Evolutionary conservation across 306 rosid genomes (phyloP), one percentile per base, ranked within the genome.

Genomic region (Quercus dentata): DNA sequence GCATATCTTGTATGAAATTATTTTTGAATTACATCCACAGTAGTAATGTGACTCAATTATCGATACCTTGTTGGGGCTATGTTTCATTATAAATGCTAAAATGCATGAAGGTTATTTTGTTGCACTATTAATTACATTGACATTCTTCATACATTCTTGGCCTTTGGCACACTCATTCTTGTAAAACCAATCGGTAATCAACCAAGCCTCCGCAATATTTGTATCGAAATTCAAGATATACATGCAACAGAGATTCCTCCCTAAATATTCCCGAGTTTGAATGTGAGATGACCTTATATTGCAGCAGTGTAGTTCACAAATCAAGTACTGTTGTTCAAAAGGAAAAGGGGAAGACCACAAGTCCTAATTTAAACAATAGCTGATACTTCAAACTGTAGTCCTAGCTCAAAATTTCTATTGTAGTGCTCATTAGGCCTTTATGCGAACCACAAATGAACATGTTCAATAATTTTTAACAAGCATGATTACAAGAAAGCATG

Each of bases 391-490:
- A 65, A 65, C 15, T 33, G 49, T 21, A 65, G 71, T 65, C 71
- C 4, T 30, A 3, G 18, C 41, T 49, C 71, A 3, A 44, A 65
- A 12, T 25, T 30, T 65, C 11, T 65, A 13, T 10, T 9, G 51
- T 33, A 5, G 38, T 19, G 51, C 71, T 65, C 51, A 27, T 65
- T 44, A 65, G 71, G 71, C 71, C 51, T 31, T 65, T 31, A 65
- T 33, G 51, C 71, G 15, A 65, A 65, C 71, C 35, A 65, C 71
- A 65, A 65, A 65, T 18, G 71, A 65, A 33, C 71, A 25, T 65
- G 15, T 33, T 31, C 15, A 31, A 31, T 4, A 25, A 62, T 62
- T 62, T 62, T 14, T 17, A 62, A 25, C 9, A 5, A 13, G 68
- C 35, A 62, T 25, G 19, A 62, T 62, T 62, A 62, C 68, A 21